Evolutionary conservation across 768 basidiomycete species (phyloP).

Genomic region (Mycena crocata): DNA sequence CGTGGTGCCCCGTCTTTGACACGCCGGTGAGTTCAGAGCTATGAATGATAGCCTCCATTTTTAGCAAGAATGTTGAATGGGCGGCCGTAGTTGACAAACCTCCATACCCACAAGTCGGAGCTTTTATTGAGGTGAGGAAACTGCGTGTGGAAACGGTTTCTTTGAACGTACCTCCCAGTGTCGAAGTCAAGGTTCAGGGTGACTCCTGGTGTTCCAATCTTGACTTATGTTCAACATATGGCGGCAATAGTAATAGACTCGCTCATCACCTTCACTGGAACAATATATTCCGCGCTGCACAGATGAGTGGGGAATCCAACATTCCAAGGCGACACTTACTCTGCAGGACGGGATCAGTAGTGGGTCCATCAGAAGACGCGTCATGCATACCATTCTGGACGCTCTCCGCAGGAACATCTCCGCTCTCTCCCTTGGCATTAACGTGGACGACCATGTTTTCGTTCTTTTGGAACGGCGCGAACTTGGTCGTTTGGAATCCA

Average conservation of each 20-base stretch:
- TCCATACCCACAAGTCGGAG: conserved; percentile 34
- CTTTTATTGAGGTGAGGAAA: background rate
- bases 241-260: background rate
- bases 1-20: conserved; percentile 33
- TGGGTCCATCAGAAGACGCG: background rate
- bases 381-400: conserved; percentile 37
- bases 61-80: conserved; percentile 10
- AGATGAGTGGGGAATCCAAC: conserved; percentile 10
- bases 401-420: conserved; percentile 42
- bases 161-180: conserved; percentile 29
- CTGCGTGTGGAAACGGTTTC: background rate
- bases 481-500: conserved; percentile 29
- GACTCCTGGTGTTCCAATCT: conserved; percentile 50
- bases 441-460: conserved; percentile 30
- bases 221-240: background rate
- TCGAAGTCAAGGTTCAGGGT: conserved; percentile 49
- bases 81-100: conserved; percentile 12
- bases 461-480: conserved; percentile 34
- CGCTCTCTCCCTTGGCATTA: conserved; percentile 28
- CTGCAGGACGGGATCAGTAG: conserved; percentile 20
- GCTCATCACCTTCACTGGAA: conserved; percentile 45
- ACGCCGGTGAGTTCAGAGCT: conserved; percentile 36
- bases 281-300: conserved; percentile 51
- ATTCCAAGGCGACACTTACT: conserved; percentile 6
- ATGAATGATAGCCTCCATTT: too few relatives aligned